Evolutionary conservation across 331 rosid species (phyloP), one percentile per base, ranked within the genome.

Genomic region (Cydonia oblonga): DNA sequence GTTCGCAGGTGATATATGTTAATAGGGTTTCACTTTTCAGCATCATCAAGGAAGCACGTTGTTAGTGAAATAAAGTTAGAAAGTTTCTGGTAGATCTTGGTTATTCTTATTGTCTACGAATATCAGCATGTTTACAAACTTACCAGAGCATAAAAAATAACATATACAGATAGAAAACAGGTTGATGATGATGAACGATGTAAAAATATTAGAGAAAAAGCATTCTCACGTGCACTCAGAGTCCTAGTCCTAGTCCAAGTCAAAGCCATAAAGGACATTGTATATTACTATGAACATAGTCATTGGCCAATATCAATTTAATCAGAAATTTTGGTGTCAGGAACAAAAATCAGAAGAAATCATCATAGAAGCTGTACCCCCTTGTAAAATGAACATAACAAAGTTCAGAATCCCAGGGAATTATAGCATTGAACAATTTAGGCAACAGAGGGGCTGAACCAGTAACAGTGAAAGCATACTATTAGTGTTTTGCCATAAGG

Each of bases 381-480:
- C 19, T 9, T 35, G 44, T 22, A 68, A 18, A 18, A 49, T n/a
- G 59, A 53, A 53, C 59, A 53, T 53, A 53, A 53, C 59, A 53
- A 53, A 53, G 59, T 18, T 18, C 59, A 53, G 54, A 49, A 53
- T 53, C 5, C 59, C 9, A 28, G 35, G 25, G 18, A 42, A 40
- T 24, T 30, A 65, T 38, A 38, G 53, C 14, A 65, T 7, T 32
- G 58, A 25, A 1, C 8, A 25, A n/a, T 42, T 67, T 20, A 46
- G 24, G 15, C 26, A 81, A 32, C 66, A 61, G 44, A 71, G 51
- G 11, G 52, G 12, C 68, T 70, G 78, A 49, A 60, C 32, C 56
- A 71, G 80, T 53, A 32, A 20, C 57, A 64, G 40, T 59, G 35
- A 59, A 52, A 58, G 35, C 70, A 24, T 90, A 93, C 26, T 25